These are phyloP conservation scores for Prunus davidiana DNA, from an alignment of 306 rosid genomes.

Conservation along the genomic window DNA sequence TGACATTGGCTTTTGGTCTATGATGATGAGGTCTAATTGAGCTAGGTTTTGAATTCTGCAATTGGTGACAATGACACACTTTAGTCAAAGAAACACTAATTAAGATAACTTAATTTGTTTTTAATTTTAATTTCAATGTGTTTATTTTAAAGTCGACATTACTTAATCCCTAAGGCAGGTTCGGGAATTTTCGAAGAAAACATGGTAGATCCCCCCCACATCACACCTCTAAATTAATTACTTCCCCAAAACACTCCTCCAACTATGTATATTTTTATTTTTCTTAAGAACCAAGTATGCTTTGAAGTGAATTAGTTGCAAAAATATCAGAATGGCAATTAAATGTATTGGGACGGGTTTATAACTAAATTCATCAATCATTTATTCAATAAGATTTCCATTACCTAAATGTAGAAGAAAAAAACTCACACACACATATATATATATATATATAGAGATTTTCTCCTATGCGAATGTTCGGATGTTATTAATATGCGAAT, in stretches of 20 bases:
- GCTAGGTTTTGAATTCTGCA: conserved; percentile 30
- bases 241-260: neutral
- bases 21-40: conserved; percentile 18
- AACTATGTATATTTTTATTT: neutral
- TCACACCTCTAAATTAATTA: neutral
- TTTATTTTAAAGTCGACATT: neutral
- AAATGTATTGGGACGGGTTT: too few species aligned
- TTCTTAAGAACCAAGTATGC: neutral
- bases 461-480: too few species aligned
- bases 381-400: too few species aligned
- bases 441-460: too few species aligned
- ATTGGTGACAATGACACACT: neutral
- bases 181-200: neutral
- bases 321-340: neutral
- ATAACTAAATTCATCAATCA: too few species aligned
- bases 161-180: neutral
- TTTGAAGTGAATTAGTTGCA: neutral
- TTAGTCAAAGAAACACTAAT: neutral
- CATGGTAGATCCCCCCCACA: neutral
- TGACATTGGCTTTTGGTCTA: conserved; percentile 26
- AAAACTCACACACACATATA: too few species aligned
- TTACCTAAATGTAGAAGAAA: too few species aligned
- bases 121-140: neutral
- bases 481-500: too few species aligned
- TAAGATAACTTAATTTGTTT: neutral